Evolutionary conservation across 2,329 filamentous ascomycete species (phyloP).

Genomic region (Allantophomopsis cytisporea): DNA sequence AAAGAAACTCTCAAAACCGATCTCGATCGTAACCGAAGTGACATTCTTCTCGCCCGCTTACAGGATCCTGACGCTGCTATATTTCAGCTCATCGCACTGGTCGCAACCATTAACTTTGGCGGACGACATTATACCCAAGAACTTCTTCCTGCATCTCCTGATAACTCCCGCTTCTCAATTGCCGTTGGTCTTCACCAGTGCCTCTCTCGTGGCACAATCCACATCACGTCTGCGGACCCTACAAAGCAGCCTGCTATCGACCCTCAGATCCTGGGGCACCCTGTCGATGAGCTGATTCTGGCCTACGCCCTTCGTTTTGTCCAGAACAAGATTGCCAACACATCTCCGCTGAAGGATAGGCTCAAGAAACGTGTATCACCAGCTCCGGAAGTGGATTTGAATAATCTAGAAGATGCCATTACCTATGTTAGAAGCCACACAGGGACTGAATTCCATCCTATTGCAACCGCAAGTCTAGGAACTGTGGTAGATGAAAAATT

Average conservation of each 20-base stretch:
- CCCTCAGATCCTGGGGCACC: conserved; percentile 6
- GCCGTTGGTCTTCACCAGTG: conserved; percentile 24
- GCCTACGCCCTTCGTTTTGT: not conserved
- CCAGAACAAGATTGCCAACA: not conserved
- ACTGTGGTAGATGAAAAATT: conserved; percentile 40
- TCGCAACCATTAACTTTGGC: no score
- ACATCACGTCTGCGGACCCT: conserved; percentile 22
- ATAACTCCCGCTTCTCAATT: conserved; percentile 16
- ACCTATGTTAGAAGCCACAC: conserved; percentile 18
- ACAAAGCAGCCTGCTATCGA: conserved; percentile 23
- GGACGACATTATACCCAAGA: no score
- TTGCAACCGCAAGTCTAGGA: conserved; percentile 27
- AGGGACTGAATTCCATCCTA: no score
- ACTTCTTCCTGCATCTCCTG: conserved; percentile 1
- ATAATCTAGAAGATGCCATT: conserved; percentile 30
- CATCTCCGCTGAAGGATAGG: conserved; percentile 15
- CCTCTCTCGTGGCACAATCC: conserved; percentile 25
- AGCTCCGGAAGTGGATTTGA: conserved; percentile 22
- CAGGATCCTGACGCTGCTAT: no score
- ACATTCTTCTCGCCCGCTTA: no score
- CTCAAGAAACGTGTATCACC: conserved; percentile 28
- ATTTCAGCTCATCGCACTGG: no score
- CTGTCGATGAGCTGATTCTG: no score
- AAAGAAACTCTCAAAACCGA: not conserved
- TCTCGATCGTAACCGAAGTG: no score